A percentile compares a stretch with the other conserved stretches of the same genome.
Evolutionary conservation across 2,329 filamentous ascomycete species (phyloP).

Genomic region (Amylocarpus encephaloides): DNA sequence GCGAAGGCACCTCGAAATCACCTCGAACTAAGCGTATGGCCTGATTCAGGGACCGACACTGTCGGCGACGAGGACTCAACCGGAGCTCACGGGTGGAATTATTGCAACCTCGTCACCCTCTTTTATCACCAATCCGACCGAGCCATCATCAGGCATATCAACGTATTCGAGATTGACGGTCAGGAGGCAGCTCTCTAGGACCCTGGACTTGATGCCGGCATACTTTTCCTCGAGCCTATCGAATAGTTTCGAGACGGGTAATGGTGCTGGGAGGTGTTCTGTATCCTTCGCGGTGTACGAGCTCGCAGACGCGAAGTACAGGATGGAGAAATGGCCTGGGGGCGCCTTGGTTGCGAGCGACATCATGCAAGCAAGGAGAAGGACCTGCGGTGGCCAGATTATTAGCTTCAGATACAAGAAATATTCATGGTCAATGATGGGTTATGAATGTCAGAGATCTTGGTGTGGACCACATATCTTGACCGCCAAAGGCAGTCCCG

Average conservation of each 20-base stretch:
- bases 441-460: slow-evolving; percentile 55
- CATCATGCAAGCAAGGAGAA: slow-evolving; percentile 7
- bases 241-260: slow-evolving; percentile 58
- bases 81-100: slow-evolving; percentile 83
- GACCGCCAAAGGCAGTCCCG: slow-evolving; percentile 40
- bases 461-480: slow-evolving; percentile 54
- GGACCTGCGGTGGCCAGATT: no score
- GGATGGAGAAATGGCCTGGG: slow-evolving; percentile 64
- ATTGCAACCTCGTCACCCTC: slow-evolving; percentile 80
- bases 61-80: slow-evolving; percentile 39
- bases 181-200: slow-evolving; percentile 67
- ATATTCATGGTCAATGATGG: background rate
- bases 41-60: background rate
- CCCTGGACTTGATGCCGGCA: slow-evolving; percentile 59
- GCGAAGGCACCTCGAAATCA: background rate
- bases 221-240: slow-evolving; percentile 62
- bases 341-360: slow-evolving; percentile 10
- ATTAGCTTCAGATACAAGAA: background rate
- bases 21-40: background rate
- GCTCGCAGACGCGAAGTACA: slow-evolving; percentile 75
- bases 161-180: slow-evolving; percentile 80
- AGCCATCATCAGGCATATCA: slow-evolving; percentile 48
- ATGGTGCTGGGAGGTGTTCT: slow-evolving; percentile 60
- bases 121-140: slow-evolving; percentile 47
- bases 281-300: slow-evolving; percentile 63